Evolutionary conservation across 768 basidiomycete genomes (phyloP).

Genomic region (Tephrocybe sp.): DNA sequence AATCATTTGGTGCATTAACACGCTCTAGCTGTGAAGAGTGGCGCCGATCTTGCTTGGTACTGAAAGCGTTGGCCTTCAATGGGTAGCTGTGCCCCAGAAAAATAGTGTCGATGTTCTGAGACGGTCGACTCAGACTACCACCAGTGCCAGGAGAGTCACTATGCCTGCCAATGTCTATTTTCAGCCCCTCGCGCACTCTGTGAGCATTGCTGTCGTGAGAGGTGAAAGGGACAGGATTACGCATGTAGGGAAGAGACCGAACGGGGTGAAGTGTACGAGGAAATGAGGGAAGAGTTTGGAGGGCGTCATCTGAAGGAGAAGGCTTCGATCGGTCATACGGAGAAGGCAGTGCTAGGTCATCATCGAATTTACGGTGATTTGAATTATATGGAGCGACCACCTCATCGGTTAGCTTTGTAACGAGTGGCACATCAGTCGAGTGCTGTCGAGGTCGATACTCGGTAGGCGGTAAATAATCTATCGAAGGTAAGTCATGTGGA

Average conservation of each 20-base stretch:
- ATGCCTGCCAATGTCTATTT: not conserved
- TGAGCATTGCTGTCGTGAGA: not conserved
- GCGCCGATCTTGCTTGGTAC: too few species aligned
- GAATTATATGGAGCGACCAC: not conserved
- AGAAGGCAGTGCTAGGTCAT: slow-evolving; percentile 1
- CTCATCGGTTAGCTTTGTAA: not conserved
- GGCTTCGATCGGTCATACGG: slow-evolving; percentile 4
- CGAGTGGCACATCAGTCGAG: not conserved
- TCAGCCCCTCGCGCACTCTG: not conserved
- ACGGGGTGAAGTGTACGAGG: slow-evolving; percentile 1
- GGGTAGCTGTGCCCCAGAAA: not conserved
- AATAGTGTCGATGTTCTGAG: not conserved
- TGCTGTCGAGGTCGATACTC: not conserved
- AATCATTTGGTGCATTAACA: too few species aligned
- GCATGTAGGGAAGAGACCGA: slow-evolving; percentile 15
- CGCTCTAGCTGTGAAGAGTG: too few species aligned
- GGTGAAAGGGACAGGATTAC: slow-evolving; percentile 17
- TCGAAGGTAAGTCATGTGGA: not conserved
- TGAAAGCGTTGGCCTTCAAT: too few species aligned
- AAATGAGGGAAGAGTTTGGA: not conserved
- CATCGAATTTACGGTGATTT: not conserved
- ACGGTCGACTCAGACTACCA: not conserved
- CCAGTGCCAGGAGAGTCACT: not conserved
- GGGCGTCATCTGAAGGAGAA: not conserved
- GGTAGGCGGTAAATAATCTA: not conserved